A percentile compares a stretch with the other conserved stretches of the same genome.
Conservation (phyloP, 2,329 filamentous ascomycete species). For the Penicillium sp. region DNA sequence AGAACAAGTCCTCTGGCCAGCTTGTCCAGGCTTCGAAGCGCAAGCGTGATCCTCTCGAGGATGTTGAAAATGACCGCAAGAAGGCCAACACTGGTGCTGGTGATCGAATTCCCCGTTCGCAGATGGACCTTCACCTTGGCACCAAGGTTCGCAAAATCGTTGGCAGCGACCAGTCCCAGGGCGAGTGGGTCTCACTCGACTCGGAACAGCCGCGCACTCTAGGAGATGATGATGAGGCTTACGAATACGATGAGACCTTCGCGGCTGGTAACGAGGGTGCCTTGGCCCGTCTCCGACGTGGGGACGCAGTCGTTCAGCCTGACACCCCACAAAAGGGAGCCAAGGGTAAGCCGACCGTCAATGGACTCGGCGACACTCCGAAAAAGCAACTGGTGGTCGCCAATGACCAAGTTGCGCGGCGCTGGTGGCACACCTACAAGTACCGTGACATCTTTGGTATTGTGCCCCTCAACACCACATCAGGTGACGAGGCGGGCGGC, state of each 20-base stretch:
- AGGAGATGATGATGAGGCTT: slow-evolving; percentile 34
- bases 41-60: slow-evolving; percentile 41
- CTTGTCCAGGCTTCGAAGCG: slow-evolving; percentile 38
- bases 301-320: slow-evolving; percentile 20
- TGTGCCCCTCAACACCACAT: slow-evolving; percentile 50
- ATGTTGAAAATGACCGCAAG: slow-evolving; percentile 44
- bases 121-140: slow-evolving; percentile 46
- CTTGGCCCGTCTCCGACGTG: slow-evolving; percentile 35
- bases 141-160: slow-evolving; percentile 52
- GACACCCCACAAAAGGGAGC: slow-evolving; percentile 22
- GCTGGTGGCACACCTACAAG: slow-evolving; percentile 81
- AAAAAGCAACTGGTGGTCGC: slow-evolving; percentile 27
- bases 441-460: slow-evolving; percentile 90
- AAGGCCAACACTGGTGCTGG: slow-evolving; percentile 58
- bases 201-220: slow-evolving; percentile 24
- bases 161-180: slow-evolving; percentile 37
- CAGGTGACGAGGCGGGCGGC: slow-evolving; percentile 29
- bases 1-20: slow-evolving; percentile 22
- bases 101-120: slow-evolving; percentile 48
- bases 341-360: slow-evolving; percentile 16
- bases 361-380: slow-evolving; percentile 20
- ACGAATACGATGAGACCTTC: slow-evolving; percentile 35
- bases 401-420: slow-evolving; percentile 27
- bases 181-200: slow-evolving; percentile 37
- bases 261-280: slow-evolving; percentile 29